Evolutionary conservation across 441 rosid genomes (phyloP).

Genomic region (Adansonia grandidieri): DNA sequence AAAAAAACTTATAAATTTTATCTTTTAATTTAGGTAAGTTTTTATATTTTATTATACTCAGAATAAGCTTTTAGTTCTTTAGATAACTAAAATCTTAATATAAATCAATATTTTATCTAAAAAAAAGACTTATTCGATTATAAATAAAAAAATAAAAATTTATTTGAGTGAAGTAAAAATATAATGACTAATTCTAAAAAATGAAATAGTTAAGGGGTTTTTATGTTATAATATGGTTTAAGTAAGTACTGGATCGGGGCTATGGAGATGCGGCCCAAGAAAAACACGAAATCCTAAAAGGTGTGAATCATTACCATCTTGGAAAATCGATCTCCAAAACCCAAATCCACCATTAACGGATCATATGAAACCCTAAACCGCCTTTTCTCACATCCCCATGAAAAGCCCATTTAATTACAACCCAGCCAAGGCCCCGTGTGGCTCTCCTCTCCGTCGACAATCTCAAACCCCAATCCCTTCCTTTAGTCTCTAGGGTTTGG

Average conservation of each 20-base stretch:
- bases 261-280: neutral
- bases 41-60: too few species aligned
- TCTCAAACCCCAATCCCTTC: neutral
- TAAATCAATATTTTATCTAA: too few species aligned
- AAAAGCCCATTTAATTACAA: constrained; percentile 18
- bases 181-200: too few species aligned
- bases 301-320: constrained; percentile 11
- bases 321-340: neutral
- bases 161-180: too few species aligned
- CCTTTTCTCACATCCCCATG: neutral
- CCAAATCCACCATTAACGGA: neutral
- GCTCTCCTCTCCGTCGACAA: constrained; percentile 9
- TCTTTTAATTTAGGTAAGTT: too few species aligned
- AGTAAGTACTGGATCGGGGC: neutral
- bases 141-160: too few species aligned
- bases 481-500: constrained; percentile 26
- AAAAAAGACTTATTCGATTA: too few species aligned
- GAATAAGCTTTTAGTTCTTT: too few species aligned
- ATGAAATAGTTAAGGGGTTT: too few species aligned
- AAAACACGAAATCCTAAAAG: neutral
- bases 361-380: constrained; percentile 29
- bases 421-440: neutral
- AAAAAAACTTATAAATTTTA: too few species aligned
- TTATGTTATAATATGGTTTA: too few species aligned
- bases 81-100: too few species aligned